Conservation (phyloP, 2,329 filamentous ascomycete species). For the Fusarium sp. region DNA sequence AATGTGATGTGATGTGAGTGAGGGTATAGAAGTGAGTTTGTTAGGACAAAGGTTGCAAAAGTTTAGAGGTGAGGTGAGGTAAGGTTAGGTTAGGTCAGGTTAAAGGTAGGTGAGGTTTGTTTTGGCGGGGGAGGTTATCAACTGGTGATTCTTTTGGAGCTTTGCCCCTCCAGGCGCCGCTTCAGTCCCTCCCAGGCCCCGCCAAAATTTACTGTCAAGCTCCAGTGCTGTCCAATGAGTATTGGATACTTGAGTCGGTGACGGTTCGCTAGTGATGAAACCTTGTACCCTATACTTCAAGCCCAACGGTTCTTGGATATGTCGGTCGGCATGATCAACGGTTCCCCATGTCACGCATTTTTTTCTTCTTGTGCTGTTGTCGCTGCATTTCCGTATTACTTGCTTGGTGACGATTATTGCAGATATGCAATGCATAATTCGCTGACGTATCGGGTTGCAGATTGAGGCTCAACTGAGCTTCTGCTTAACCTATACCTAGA, state of each 20-base stretch:
- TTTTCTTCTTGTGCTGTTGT: not conserved
- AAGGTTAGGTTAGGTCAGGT: not conserved
- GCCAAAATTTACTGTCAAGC: slow-evolving; percentile 36
- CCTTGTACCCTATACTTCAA: slow-evolving; percentile 25
- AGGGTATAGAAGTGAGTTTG: slow-evolving; percentile 22
- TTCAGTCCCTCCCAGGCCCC: slow-evolving; percentile 37
- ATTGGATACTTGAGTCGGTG: slow-evolving; percentile 24
- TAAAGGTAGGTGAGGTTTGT: slow-evolving; percentile 20
- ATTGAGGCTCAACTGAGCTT: not conserved
- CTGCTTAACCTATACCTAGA: slow-evolving; percentile 9
- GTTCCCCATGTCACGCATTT: slow-evolving; percentile 38
- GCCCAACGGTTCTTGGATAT: slow-evolving; percentile 18
- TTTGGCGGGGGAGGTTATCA: slow-evolving; percentile 37
- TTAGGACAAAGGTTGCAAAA: slow-evolving; percentile 27
- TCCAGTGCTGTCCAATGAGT: slow-evolving; percentile 29
- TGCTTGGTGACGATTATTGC: slow-evolving; percentile 14
- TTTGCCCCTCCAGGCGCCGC: slow-evolving; percentile 39
- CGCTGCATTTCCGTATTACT: slow-evolving; percentile 11
- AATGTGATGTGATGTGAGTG: slow-evolving; percentile 24
- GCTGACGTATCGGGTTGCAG: not conserved
- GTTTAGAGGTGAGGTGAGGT: not conserved
- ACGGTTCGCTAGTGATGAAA: not conserved
- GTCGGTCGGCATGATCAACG: slow-evolving; percentile 37
- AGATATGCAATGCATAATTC: slow-evolving; percentile 11
- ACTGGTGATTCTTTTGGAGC: slow-evolving; percentile 41